These are phyloP conservation scores for Pyrenochaeta sp. DNA, from an alignment of 2,329 filamentous ascomycete species.

Conservation along the genomic window DNA sequence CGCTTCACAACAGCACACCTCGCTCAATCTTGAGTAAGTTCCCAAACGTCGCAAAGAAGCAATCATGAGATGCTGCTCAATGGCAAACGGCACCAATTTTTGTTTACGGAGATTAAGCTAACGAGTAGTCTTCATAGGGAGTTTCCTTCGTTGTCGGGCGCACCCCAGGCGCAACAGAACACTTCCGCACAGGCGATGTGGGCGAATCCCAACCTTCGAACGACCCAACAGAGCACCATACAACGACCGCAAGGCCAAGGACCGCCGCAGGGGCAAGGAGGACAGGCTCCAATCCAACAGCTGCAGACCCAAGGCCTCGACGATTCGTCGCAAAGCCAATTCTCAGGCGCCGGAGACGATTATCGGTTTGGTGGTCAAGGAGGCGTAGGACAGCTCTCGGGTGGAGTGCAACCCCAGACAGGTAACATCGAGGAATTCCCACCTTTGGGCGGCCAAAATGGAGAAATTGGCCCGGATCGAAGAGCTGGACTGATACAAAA, in stretches of 20 bases:
- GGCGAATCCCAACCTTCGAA: conserved; percentile 65
- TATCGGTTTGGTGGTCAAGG: conserved; percentile 65
- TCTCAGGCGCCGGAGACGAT: conserved; percentile 60
- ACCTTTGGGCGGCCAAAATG: conserved; percentile 62
- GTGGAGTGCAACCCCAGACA: conserved; percentile 60
- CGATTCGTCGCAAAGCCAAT: conserved; percentile 57
- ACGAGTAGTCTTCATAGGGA: conserved; percentile 56
- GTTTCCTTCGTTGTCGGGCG: conserved; percentile 67
- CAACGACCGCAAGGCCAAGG: conserved; percentile 58
- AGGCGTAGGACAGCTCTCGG: conserved; percentile 60
- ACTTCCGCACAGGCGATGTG: conserved; percentile 61
- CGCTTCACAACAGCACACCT: conserved; percentile 60
- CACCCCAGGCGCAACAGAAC: conserved; percentile 63
- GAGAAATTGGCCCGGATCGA: conserved; percentile 60
- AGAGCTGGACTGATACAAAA: conserved; percentile 60
- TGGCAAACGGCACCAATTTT: no score
- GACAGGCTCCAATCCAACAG: conserved; percentile 51
- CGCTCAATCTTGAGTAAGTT: conserved; percentile 66
- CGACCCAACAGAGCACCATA: conserved; percentile 60
- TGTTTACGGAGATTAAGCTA: conserved; percentile 32
- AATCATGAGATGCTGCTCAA: conserved; percentile 1
- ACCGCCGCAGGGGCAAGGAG: conserved; percentile 38
- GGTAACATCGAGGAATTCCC: conserved; percentile 68
- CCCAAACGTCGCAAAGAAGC: conserved; percentile 10
- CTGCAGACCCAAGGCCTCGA: conserved; percentile 52